Evolutionary conservation across 1,284 basidiomycete species (phyloP).

Genomic region (Boletus austroedulis): DNA sequence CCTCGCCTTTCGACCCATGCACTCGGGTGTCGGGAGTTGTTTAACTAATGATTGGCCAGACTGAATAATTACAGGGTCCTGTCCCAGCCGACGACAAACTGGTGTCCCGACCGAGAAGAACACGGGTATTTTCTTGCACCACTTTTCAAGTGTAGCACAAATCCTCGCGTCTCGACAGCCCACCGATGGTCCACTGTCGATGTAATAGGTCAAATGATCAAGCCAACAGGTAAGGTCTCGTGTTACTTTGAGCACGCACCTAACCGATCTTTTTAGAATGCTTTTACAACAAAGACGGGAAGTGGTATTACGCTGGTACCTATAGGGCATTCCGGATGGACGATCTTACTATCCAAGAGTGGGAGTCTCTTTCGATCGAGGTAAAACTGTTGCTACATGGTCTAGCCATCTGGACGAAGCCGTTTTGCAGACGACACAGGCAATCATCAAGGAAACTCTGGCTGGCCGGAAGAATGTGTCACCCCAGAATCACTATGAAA

Average conservation of each 20-base stretch:
- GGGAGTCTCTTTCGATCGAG: slow-evolving; percentile 62
- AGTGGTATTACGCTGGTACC: slow-evolving; percentile 78
- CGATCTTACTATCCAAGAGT: slow-evolving; percentile 62
- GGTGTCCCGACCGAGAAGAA: slow-evolving; percentile 76
- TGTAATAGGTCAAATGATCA: slow-evolving; percentile 52
- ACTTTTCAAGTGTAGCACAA: slow-evolving; percentile 70
- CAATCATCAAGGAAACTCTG: slow-evolving; percentile 67
- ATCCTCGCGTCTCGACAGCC: slow-evolving; percentile 66
- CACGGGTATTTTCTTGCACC: slow-evolving; percentile 73
- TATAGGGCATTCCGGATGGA: slow-evolving; percentile 64
- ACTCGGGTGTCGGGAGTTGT: background rate
- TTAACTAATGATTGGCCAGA: slow-evolving; percentile 36
- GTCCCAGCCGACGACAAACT: slow-evolving; percentile 62
- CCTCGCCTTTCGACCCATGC: background rate
- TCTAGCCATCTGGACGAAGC: slow-evolving; percentile 1
- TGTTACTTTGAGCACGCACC: background rate
- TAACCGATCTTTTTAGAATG: slow-evolving; percentile 49
- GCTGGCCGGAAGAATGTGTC: slow-evolving; percentile 67
- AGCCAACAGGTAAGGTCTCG: slow-evolving; percentile 53
- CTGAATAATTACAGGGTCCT: slow-evolving; percentile 63
- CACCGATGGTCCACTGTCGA: slow-evolving; percentile 67
- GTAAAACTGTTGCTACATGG: slow-evolving; percentile 34
- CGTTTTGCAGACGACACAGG: slow-evolving; percentile 52
- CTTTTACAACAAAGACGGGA: slow-evolving; percentile 72
- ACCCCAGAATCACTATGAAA: slow-evolving; percentile 72